These are phyloP conservation scores for Eragrostis tef DNA, from an alignment of 202 grass and related monocot species.

Conservation along the genomic window DNA sequence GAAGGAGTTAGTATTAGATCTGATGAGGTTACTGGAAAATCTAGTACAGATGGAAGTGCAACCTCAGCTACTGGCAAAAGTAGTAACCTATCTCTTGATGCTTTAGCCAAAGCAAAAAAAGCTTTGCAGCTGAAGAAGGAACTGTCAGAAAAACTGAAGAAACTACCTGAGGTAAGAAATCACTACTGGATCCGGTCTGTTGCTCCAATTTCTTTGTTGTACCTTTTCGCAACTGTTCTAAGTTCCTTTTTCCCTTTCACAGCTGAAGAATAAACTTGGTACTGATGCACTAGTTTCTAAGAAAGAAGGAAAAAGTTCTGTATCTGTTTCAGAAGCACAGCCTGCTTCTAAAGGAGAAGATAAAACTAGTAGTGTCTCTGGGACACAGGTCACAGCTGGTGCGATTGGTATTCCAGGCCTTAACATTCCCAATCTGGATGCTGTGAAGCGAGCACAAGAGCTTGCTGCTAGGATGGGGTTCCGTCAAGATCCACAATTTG, in stretches of 20 bases:
- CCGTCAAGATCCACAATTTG: constrained; percentile 88
- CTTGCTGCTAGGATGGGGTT: constrained; percentile 96
- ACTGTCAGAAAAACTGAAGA: constrained; percentile 85
- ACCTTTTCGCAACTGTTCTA: constrained; percentile 37
- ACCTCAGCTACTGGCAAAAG: constrained; percentile 69
- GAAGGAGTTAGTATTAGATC: constrained; percentile 99
- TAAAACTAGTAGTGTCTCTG: constrained; percentile 37
- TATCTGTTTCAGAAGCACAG: constrained; percentile 42
- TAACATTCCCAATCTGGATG: constrained; percentile 79
- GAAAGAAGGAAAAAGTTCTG: constrained; percentile 52
- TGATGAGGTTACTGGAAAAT: constrained; percentile 99
- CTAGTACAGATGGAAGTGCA: constrained; percentile 98
- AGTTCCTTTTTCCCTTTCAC: constrained; percentile 35
- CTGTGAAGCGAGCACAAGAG: constrained; percentile 89
- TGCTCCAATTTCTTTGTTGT: constrained; percentile 20
- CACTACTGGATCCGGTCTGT: neutral
- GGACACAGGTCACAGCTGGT: constrained; percentile 19
- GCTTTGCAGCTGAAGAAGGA: constrained; percentile 95
- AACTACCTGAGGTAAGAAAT: constrained; percentile 67
- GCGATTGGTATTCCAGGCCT: constrained; percentile 62
- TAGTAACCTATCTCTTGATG: constrained; percentile 89
- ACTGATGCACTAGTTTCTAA: constrained; percentile 54
- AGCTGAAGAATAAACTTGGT: constrained; percentile 81
- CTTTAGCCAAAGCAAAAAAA: constrained; percentile 99
- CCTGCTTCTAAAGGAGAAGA: constrained; percentile 34